Evolutionary conservation across 768 basidiomycete species (phyloP), one percentile per base, ranked within the genome.

Genomic region (Rubroboletus pulcherrimus): DNA sequence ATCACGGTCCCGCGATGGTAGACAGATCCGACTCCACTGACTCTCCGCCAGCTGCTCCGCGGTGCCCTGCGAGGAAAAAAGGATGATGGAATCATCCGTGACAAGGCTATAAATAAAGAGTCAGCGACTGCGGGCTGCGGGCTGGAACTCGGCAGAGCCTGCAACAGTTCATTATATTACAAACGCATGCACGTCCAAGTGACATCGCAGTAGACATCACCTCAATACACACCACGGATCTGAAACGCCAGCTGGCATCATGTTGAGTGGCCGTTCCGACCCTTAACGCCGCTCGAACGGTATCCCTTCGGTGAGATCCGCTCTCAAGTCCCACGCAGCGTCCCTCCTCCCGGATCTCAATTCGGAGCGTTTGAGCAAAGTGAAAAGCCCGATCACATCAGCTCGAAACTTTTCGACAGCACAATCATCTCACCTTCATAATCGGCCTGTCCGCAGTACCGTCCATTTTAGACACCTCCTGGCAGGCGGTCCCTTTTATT

Each of bases 281-380:
- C 53, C 55, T 56, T 56, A 68, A 57, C 53, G 61, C 65, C 66
- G 65, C 61, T 40, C 41, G 58, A 66, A 56, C 43, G 44, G 44
- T 47, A 40, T 44, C 41, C 51, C 10, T 37, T 49, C 53, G 60
- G 60, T n/a, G 66, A 66, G 66, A 68, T 66, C 66, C 66, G 66
- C 51, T 53, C 65, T 59, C 66, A 66, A 52, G 56, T 68, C 52
- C 60, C 55, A 43, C 52, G 35, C 21, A 40, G 50, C 49, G 21
- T 38, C 14, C 35, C 33, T 21, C 19, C 47, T 34, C 41, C 54
- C 66, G 66, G 66, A 66, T 68, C 66, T 66, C 61, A 55, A 54
- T 52, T 57, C 57, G 59, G 55, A 51, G 24, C 42, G 43, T 56
- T 53, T 40, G 43, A 31, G 47, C 63, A 67, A 58, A 56, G 60